Evolutionary conservation across 2,329 filamentous ascomycete genomes (phyloP).

Genomic region (Nemania abortiva): DNA sequence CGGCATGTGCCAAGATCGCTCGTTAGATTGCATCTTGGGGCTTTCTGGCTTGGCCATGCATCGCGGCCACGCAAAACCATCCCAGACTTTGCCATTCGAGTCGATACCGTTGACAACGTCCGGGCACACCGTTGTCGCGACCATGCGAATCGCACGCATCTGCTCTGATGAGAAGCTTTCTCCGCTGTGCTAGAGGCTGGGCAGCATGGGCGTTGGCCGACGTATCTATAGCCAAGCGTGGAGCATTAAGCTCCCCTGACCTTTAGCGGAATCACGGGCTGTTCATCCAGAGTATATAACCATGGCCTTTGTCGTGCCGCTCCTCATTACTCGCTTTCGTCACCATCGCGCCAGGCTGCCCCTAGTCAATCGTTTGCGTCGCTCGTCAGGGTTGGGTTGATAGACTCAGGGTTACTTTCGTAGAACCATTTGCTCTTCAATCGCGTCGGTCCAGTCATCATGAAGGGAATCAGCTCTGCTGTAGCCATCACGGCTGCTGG

Average conservation of each 20-base stretch:
- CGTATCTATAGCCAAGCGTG: conserved; percentile 21
- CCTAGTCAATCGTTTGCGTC: not conserved
- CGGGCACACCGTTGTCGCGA: not conserved
- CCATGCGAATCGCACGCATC: not conserved
- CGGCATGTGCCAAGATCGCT: conserved; percentile 20
- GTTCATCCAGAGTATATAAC: conserved; percentile 23
- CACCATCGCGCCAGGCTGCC: conserved; percentile 3
- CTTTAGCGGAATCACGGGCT: not conserved
- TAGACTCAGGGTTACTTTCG: not conserved
- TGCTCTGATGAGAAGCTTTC: conserved; percentile 6
- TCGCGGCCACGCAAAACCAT: not conserved
- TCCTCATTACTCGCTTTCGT: not conserved
- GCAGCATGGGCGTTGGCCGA: conserved; percentile 13
- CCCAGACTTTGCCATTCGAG: not conserved
- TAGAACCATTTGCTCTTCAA: not conserved
- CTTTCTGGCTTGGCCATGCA: conserved; percentile 10
- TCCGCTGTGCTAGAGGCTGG: conserved; percentile 14
- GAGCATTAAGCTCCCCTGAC: conserved; percentile 11
- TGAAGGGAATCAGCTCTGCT: conserved; percentile 41
- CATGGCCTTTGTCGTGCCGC: not conserved
- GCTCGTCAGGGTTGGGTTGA: not conserved
- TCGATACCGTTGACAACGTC: not conserved
- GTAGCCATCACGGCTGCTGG: conserved; percentile 38
- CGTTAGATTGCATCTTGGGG: conserved; percentile 23
- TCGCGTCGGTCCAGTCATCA: conserved; percentile 15